Conservation (phyloP, 129 eudicot genomes). For the Tanacetum coccineum region DNA sequence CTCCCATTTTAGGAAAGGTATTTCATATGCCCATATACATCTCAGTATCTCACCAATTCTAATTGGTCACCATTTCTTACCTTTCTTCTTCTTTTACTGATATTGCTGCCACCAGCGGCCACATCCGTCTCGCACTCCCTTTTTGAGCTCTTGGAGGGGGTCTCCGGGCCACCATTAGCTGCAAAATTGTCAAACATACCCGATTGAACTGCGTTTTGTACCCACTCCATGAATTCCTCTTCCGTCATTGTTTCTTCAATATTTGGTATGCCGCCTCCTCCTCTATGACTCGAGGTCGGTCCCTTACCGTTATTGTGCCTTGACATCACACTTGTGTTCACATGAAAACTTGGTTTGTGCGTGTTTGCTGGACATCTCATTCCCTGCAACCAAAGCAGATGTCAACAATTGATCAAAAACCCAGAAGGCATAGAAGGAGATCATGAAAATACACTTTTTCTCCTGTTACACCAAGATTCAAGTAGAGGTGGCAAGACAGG, state of each 20-base stretch:
- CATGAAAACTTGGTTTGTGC: conserved; percentile 94
- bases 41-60: not conserved
- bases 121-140: conserved; percentile 27
- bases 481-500: not conserved
- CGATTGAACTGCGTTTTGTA: conserved; percentile 71
- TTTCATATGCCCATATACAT: conserved; percentile 23
- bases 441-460: too few species aligned
- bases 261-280: conserved; percentile 49
- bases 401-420: conserved; percentile 5
- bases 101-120: conserved; percentile 31
- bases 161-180: conserved; percentile 33
- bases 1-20: conserved; percentile 1
- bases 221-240: conserved; percentile 84
- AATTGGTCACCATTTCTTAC: conserved; percentile 68
- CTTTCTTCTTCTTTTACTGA: conserved; percentile 79
- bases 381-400: conserved; percentile 48
- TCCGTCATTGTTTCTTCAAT: conserved; percentile 79
- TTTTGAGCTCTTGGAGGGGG: conserved; percentile 32
- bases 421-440: too few species aligned
- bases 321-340: conserved; percentile 73
- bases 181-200: conserved; percentile 76
- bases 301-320: conserved; percentile 65
- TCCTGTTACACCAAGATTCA: too few species aligned
- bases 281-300: conserved; percentile 50
- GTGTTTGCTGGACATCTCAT: conserved; percentile 91